Evolutionary conservation across 345 rosid genomes (phyloP).

Genomic region (Gossypium ekmanianum): DNA sequence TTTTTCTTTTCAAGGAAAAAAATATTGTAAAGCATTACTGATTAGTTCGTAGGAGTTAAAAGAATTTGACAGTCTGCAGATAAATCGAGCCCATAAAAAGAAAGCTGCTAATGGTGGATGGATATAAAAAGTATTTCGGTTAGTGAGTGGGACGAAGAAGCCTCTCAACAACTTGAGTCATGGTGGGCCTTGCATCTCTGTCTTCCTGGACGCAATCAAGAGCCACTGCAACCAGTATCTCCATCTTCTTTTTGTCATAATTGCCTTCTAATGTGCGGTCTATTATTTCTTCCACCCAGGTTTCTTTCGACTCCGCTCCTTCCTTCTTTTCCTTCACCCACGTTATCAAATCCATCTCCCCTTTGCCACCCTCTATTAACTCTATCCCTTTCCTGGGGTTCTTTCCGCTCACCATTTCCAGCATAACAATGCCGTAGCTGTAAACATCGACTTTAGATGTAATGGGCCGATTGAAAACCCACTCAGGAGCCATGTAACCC

Average conservation of each 20-base stretch:
- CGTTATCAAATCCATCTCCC: not conserved
- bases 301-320: not conserved
- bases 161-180: slow-evolving; percentile 30
- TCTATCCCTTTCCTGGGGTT: not conserved
- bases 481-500: slow-evolving; percentile 35
- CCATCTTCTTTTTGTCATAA: not conserved
- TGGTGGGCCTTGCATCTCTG: slow-evolving; percentile 28
- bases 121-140: too few species aligned
- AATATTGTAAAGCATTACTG: too few species aligned
- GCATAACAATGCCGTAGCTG: slow-evolving; percentile 34
- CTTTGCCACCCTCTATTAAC: not conserved
- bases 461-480: slow-evolving; percentile 23
- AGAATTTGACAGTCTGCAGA: too few species aligned
- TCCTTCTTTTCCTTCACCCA: slow-evolving; percentile 19
- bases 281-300: slow-evolving; percentile 18
- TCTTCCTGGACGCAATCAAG: slow-evolving; percentile 24
- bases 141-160: not conserved
- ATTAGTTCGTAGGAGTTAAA: too few species aligned
- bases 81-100: too few species aligned
- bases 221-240: slow-evolving; percentile 22
- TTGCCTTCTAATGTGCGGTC: slow-evolving; percentile 22
- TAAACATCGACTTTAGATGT: slow-evolving; percentile 45
- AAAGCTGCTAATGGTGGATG: not conserved
- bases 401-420: slow-evolving; percentile 29
- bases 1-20: too few species aligned